Conservation (phyloP, 1,284 basidiomycete genomes). For the Cutaneotrichosporon curvatum region DNA sequence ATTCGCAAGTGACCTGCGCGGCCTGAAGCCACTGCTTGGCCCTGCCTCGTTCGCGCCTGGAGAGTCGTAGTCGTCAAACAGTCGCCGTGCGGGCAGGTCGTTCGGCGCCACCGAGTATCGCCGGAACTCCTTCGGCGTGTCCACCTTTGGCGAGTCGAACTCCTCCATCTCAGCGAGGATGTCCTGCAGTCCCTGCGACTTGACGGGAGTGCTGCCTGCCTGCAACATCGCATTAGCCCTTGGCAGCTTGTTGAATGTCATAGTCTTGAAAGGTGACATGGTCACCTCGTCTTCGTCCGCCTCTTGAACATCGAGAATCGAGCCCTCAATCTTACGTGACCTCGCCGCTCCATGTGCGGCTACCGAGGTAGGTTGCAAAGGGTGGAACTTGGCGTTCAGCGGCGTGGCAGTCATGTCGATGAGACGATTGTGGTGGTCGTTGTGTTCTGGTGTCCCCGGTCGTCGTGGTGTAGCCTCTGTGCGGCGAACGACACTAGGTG, state of each 20-base stretch:
- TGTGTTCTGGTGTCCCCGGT: background rate
- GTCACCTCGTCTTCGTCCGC: constrained; percentile 50
- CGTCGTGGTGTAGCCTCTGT: background rate
- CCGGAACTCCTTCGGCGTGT: constrained; percentile 28
- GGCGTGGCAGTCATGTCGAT: constrained; percentile 59
- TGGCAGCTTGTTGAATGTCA: constrained; percentile 71
- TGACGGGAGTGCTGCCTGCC: constrained; percentile 1
- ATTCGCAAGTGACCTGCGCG: constrained; percentile 31
- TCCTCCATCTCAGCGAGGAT: constrained; percentile 37
- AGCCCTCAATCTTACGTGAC: too few species aligned
- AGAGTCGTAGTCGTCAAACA: background rate
- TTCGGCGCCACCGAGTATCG: constrained; percentile 35
- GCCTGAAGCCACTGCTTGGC: background rate
- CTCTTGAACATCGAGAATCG: too few species aligned
- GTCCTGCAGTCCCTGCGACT: constrained; percentile 25
- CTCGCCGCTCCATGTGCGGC: too few species aligned
- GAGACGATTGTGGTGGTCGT: constrained; percentile 4
- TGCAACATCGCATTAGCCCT: constrained; percentile 49
- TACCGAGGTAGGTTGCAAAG: background rate
- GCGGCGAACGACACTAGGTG: too few species aligned
- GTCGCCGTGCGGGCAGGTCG: background rate
- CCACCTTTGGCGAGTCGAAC: constrained; percentile 27
- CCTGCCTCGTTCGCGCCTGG: background rate
- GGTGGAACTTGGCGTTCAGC: constrained; percentile 46
- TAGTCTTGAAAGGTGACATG: constrained; percentile 79